phyloP scores from a whole-genome alignment of 257 asterid species.

The Solanum habrochaites region DNA sequence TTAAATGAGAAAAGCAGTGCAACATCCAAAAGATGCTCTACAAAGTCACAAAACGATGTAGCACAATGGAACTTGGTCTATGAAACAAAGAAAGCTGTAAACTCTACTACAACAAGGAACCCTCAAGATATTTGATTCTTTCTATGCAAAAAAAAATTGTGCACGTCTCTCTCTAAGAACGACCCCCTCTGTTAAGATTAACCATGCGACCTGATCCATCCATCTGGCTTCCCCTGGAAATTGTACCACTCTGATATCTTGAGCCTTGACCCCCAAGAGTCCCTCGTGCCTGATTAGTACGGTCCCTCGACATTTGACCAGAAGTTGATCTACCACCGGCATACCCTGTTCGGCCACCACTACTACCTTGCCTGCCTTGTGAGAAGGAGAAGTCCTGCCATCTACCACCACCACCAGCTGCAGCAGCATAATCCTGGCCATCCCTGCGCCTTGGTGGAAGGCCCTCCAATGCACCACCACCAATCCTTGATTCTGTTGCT shows the following conservation, averaged over 20 bases:
- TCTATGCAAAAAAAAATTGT: background rate
- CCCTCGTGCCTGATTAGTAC: slow-evolving; percentile 36
- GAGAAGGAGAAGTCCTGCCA: slow-evolving; percentile 79
- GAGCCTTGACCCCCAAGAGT: slow-evolving; percentile 27
- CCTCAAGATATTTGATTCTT: background rate
- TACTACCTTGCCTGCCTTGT: slow-evolving; percentile 60
- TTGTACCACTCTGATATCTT: slow-evolving; percentile 42
- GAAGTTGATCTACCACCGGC: slow-evolving; percentile 32
- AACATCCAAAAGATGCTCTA: background rate
- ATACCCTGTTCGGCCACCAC: slow-evolving; percentile 51
- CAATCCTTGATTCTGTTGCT: slow-evolving; percentile 61
- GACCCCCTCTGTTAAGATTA: slow-evolving; percentile 66
- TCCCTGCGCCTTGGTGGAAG: slow-evolving; percentile 77
- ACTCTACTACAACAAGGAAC: background rate
- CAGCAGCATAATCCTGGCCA: slow-evolving; percentile 71
- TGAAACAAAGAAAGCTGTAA: background rate
- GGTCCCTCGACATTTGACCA: slow-evolving; percentile 35
- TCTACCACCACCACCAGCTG: slow-evolving; percentile 40
- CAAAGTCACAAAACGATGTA: background rate
- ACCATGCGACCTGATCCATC: slow-evolving; percentile 75
- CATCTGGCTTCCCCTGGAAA: slow-evolving; percentile 43
- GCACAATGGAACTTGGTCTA: background rate
- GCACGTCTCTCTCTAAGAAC: slow-evolving; percentile 11
- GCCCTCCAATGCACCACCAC: slow-evolving; percentile 84
- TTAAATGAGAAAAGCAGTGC: background rate